Base-by-base conservation (phyloP, 768 basidiomycete species). In the Tylopilus subfusipes region DNA sequence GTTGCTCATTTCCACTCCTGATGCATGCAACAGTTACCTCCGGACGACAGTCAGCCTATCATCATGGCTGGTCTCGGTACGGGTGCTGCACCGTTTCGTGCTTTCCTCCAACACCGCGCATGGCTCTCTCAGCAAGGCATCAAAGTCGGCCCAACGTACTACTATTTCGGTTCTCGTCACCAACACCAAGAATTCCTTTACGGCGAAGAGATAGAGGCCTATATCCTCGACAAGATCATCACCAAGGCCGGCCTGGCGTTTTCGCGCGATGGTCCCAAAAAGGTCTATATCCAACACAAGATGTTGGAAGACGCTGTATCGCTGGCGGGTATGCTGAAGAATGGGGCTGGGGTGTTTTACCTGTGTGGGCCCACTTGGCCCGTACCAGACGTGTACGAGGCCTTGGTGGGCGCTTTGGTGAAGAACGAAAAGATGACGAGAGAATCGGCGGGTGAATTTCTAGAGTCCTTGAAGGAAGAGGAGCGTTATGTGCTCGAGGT, bases 31-130 rank as follows among this genome's bases (percentile, higher is more conserved):
- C 59, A 93, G 90, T 78, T 98, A 6, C 97, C 97, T 50, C 88
- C 88, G 0, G 80, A 84, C 66, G 77, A 85, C 67, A 81, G 77
- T 43, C 94, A 96, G 67, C 97, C 97, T 36, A 79, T 99, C 72
- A 96, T 98, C 73, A 94, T 99, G 92, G 93, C 96, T 31, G 97
- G 97, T 60, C 85, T 99, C 29, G 97, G 97, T 46, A 99, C 97
- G 4, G 97, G 96, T 52, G 97, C 94, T 10, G 97, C 97, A 12
- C 97, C 97, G 22, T 99, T 99, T 89, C 92, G 97, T 54, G 97
- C 97, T 8, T 99, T 98, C 82, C 84, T 98, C 56, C 97, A 99
- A 70, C 86, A 99, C 72, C 86, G 96, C 53, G 93, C 93, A 8
- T 84, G 79, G 81, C 86, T 94, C 53, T 78, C 81, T 29, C 72